Base-by-base conservation (phyloP, 371 early-diverging fungal species). In the Funneliformis caledonium region DNA sequence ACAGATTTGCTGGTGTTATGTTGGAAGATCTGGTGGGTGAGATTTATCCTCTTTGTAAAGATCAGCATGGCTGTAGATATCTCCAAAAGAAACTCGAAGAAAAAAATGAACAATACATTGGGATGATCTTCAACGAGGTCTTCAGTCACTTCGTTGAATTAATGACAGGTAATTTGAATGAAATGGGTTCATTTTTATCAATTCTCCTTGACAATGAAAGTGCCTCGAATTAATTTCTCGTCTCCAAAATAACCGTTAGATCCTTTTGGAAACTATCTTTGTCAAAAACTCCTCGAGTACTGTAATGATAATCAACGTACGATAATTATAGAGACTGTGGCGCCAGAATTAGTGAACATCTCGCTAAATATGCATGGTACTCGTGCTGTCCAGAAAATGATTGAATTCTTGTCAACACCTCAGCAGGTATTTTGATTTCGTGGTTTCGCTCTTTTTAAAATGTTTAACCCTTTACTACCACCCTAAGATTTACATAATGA, bases 361-460 rank as follows among this genome's bases (percentile, higher is more conserved):
- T 93, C 95, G 50, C 84, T 96, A 67, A 97, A 97, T 86, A 95
- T 97, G 92, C 98, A 99, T 85, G 99, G 99, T 22, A 99, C 99
- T 47, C 90, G 99, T 72, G 99, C 98, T 10, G 93, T 96, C 60
- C 98, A 99, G 84, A 97, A 96, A 86, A 88, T 97, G 85, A 94
- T 99, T 76, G 99, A 99, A 81, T 89, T 87, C 80, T 81, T 96
- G 14, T 88, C 91, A 12, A 89, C 86, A 2, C 87, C 89, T 37
- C 84, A 89, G 74, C 94, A 94, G 84, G 90, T 91, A 83, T 10
- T 45, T 72, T 59, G n/a, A 76, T 61, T 43, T 76, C 42, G 45
- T 76, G 6, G 2, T 37, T 26, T 16, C 11, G 1, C 50, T 33
- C 50, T 48, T 31, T 19, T 7, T 7, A n/a, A 33, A 65, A 31